Percentiles rank a stretch among this genome's conserved stretches.
These are phyloP conservation scores for Didymella exigua DNA, from an alignment of 2,329 filamentous ascomycete species.

Conservation along the genomic window DNA sequence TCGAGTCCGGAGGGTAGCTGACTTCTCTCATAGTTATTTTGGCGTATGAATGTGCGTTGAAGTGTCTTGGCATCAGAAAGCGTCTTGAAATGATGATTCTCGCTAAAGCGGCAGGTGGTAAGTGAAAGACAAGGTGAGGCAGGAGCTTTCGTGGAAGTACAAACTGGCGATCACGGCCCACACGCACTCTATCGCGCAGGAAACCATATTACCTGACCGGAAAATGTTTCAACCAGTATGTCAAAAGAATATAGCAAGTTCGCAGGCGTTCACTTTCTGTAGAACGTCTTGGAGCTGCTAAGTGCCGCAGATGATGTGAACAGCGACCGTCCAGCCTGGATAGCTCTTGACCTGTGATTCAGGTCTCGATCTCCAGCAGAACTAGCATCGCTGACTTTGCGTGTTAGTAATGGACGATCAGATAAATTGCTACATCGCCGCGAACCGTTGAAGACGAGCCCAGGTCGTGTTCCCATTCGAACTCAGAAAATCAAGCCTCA, in stretches of 20 bases:
- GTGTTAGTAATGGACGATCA: constrained; percentile 40
- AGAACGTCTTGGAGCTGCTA: constrained; percentile 55
- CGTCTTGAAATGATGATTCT: background rate
- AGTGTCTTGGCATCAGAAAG: background rate
- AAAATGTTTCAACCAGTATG: too few species aligned
- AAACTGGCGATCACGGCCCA: too few species aligned
- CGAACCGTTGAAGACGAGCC: constrained; percentile 2
- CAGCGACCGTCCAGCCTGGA: constrained; percentile 42
- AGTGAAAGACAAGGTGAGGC: background rate
- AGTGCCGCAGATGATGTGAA: constrained; percentile 47
- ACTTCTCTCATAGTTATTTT: background rate
- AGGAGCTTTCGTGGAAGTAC: background rate
- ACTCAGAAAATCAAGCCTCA: constrained; percentile 51
- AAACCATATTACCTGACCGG: too few species aligned
- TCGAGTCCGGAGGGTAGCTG: background rate
- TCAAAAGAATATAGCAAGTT: too few species aligned
- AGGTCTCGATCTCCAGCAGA: too few species aligned
- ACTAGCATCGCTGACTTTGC: background rate
- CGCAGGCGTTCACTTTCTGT: too few species aligned
- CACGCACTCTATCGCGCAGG: too few species aligned
- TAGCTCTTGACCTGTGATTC: constrained; percentile 40
- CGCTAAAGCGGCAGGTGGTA: background rate
- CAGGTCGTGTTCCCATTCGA: constrained; percentile 9
- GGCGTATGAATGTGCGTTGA: background rate
- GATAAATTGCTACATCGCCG: constrained; percentile 37